phyloP scores from a whole-genome alignment of 768 basidiomycete genomes.

The Naganishia vishniacii region DNA sequence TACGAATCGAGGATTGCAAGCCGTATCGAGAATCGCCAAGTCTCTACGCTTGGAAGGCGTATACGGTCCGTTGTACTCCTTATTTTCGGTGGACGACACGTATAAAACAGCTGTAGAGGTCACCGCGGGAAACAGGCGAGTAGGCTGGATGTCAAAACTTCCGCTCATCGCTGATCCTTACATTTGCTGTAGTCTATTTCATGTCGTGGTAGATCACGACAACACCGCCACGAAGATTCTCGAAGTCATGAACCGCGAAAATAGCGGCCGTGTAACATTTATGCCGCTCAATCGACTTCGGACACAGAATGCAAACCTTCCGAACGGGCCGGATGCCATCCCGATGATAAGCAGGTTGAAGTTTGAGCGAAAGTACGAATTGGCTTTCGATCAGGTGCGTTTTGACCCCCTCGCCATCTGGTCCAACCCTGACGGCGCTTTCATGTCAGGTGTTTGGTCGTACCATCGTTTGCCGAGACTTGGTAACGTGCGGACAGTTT shows the following conservation, averaged over 20 bases:
- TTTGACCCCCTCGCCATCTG: too few species aligned
- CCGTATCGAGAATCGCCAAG: slow-evolving; percentile 77
- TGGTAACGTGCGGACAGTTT: slow-evolving; percentile 86
- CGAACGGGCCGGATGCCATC: slow-evolving; percentile 49
- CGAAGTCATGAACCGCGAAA: slow-evolving; percentile 87
- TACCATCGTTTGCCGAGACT: slow-evolving; percentile 89
- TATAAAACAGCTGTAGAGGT: slow-evolving; percentile 90
- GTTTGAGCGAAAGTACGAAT: slow-evolving; percentile 64
- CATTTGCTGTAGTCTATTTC: slow-evolving; percentile 66
- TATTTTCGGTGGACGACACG: slow-evolving; percentile 85
- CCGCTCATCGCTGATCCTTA: neutral
- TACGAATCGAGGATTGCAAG: slow-evolving; percentile 77
- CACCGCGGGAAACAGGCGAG: slow-evolving; percentile 88
- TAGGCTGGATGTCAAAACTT: neutral
- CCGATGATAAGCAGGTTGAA: slow-evolving; percentile 72
- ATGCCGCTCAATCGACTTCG: slow-evolving; percentile 95
- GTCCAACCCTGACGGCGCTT: too few species aligned
- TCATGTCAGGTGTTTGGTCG: slow-evolving; percentile 93
- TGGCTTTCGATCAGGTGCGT: slow-evolving; percentile 78
- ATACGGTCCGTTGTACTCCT: slow-evolving; percentile 86
- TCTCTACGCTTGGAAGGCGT: slow-evolving; percentile 72
- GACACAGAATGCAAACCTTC: slow-evolving; percentile 64
- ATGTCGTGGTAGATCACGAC: slow-evolving; percentile 96
- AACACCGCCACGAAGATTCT: slow-evolving; percentile 86
- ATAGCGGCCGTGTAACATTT: slow-evolving; percentile 84